Conservation (phyloP, 1,284 basidiomycete genomes). For the Cyathus pygmaeus region DNA sequence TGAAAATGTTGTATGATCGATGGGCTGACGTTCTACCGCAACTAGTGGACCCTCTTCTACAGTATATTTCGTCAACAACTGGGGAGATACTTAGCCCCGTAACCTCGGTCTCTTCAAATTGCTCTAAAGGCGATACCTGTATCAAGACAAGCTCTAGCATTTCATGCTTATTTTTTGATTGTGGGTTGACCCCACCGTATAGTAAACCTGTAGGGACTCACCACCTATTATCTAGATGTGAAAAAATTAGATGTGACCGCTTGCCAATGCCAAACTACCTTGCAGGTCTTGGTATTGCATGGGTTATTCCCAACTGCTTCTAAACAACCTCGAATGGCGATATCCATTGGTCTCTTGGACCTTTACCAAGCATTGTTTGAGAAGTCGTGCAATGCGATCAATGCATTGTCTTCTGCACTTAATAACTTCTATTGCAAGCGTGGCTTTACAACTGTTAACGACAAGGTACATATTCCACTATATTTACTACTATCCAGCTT, state of each 20-base stretch:
- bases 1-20: too few relatives aligned
- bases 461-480: slow-evolving; percentile 6
- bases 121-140: too few relatives aligned
- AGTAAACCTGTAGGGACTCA: too few relatives aligned
- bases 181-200: too few relatives aligned
- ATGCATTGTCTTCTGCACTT: slow-evolving; percentile 19
- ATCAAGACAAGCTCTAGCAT: too few relatives aligned
- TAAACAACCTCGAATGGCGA: slow-evolving; percentile 17
- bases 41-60: too few relatives aligned
- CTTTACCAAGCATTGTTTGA: slow-evolving; percentile 30
- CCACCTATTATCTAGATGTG: too few relatives aligned
- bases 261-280: slow-evolving; percentile 16
- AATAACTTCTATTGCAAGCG: slow-evolving; percentile 16
- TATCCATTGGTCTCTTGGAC: slow-evolving; percentile 25
- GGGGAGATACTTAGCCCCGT: too few relatives aligned
- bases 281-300: slow-evolving; percentile 16
- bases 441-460: slow-evolving; percentile 10
- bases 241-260: slow-evolving; percentile 7
- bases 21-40: too few relatives aligned
- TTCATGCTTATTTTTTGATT: too few relatives aligned
- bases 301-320: slow-evolving; percentile 31
- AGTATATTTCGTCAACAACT: too few relatives aligned
- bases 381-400: slow-evolving; percentile 27
- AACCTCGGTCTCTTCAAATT: too few relatives aligned
- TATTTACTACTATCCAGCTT: neutral